These are phyloP conservation scores for Trichoderma endophyticum DNA, from an alignment of 2,329 filamentous ascomycete species.

Conservation along the genomic window DNA sequence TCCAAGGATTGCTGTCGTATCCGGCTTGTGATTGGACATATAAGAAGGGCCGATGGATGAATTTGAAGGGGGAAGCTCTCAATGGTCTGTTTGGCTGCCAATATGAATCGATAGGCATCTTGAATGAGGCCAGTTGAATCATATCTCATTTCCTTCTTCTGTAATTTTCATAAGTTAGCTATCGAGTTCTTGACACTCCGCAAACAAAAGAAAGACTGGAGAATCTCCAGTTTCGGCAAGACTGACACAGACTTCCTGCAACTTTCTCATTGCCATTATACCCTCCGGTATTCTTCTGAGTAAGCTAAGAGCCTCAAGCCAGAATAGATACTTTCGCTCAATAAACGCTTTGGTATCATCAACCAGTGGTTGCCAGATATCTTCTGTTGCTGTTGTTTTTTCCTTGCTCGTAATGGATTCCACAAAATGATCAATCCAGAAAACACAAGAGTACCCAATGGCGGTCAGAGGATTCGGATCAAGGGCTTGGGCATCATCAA, in stretches of 20 bases:
- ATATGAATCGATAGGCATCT: neutral
- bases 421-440: neutral
- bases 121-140: neutral
- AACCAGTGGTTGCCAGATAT: neutral
- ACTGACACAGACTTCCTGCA: constrained; percentile 2
- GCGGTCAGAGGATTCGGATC: neutral
- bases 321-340: constrained; percentile 36
- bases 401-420: neutral
- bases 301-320: constrained; percentile 43
- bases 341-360: neutral
- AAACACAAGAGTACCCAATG: neutral
- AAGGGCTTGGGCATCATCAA: neutral
- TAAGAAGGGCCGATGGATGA: neutral
- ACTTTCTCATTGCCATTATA: constrained; percentile 14
- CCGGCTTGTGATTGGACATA: neutral
- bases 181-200: neutral
- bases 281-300: constrained; percentile 27
- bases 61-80: neutral
- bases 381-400: neutral
- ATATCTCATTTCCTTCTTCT: neutral
- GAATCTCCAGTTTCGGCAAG: neutral
- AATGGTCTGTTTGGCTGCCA: neutral
- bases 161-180: neutral
- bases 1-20: neutral
- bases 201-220: neutral